These are phyloP conservation scores for Limonium bicolor DNA, from an alignment of 148 eudicot species.

Conservation along the genomic window DNA sequence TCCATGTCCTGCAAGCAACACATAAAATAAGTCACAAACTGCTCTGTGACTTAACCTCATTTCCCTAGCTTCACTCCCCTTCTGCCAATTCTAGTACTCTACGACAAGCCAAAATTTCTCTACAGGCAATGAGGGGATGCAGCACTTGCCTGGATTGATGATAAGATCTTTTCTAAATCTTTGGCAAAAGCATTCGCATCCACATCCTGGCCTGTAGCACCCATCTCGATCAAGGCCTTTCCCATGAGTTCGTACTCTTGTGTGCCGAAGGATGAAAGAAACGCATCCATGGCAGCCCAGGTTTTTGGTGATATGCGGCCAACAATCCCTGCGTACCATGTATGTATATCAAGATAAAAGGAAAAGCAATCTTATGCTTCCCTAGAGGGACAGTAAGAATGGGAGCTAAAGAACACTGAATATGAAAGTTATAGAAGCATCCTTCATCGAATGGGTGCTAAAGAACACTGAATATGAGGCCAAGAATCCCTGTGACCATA, in stretches of 20 bases:
- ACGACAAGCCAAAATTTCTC: not conserved
- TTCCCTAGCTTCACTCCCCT: not conserved
- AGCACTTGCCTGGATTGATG: conserved; percentile 73
- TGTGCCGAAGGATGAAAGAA: conserved; percentile 66
- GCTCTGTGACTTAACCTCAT: not conserved
- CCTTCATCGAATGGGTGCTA: not conserved
- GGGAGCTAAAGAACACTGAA: not conserved
- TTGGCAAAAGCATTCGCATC: conserved; percentile 71
- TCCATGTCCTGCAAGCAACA: conserved; percentile 51
- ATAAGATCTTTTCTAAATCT: conserved; percentile 74
- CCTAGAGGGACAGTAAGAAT: not conserved
- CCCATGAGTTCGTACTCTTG: conserved; percentile 89
- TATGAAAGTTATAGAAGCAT: not conserved
- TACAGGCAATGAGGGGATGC: no score
- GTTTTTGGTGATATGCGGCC: conserved; percentile 94
- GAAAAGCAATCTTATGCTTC: not conserved
- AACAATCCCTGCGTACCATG: conserved; percentile 75
- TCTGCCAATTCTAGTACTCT: not conserved
- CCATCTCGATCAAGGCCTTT: conserved; percentile 85
- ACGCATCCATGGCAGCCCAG: conserved; percentile 88
- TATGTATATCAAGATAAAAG: no score
- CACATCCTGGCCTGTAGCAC: conserved; percentile 69
- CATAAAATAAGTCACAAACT: not conserved
- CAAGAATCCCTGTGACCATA: not conserved
- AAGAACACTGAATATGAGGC: not conserved